Conservation (phyloP, 1,139 yeast species). For the Blastobotrys raffinosifermentans region DNA sequence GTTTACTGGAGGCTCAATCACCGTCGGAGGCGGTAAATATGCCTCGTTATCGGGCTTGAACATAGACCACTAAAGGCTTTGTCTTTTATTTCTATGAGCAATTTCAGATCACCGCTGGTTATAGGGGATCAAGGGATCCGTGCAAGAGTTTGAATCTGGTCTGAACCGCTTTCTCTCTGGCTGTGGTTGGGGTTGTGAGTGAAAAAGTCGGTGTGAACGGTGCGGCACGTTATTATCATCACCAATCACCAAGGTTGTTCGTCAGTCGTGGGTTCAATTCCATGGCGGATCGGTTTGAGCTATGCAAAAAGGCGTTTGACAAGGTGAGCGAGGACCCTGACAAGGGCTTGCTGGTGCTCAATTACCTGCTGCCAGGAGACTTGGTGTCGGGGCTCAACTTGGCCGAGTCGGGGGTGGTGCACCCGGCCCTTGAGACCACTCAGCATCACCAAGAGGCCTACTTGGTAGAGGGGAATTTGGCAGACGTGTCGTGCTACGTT, state of each 20-base stretch:
- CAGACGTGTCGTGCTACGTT: background rate
- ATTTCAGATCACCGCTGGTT: too few relatives aligned
- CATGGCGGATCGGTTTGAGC: conserved; percentile 2
- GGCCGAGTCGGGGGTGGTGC: conserved; percentile 2
- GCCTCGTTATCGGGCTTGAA: conserved; percentile 2
- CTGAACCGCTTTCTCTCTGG: too few relatives aligned
- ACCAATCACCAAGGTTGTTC: conserved; percentile 4
- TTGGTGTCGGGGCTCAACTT: conserved; percentile 4
- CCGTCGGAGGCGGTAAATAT: conserved; percentile 2
- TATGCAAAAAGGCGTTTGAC: conserved; percentile 1
- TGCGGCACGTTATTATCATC: too few relatives aligned
- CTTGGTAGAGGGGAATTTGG: background rate
- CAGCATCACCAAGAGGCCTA: background rate
- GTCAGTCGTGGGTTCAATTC: background rate
- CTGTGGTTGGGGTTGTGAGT: too few relatives aligned
- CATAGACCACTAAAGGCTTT: too few relatives aligned
- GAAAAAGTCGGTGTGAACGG: too few relatives aligned
- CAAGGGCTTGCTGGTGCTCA: background rate
- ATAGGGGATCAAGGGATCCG: too few relatives aligned
- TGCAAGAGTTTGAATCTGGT: too few relatives aligned
- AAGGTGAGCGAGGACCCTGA: conserved; percentile 1
- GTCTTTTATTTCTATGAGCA: too few relatives aligned
- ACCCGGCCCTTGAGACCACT: too few relatives aligned
- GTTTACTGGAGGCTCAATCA: too few relatives aligned
- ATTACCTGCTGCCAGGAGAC: conserved; percentile 5